phyloP scores from a whole-genome alignment of 192 early-diverging fungal genomes.

The Backusella circina region DNA sequence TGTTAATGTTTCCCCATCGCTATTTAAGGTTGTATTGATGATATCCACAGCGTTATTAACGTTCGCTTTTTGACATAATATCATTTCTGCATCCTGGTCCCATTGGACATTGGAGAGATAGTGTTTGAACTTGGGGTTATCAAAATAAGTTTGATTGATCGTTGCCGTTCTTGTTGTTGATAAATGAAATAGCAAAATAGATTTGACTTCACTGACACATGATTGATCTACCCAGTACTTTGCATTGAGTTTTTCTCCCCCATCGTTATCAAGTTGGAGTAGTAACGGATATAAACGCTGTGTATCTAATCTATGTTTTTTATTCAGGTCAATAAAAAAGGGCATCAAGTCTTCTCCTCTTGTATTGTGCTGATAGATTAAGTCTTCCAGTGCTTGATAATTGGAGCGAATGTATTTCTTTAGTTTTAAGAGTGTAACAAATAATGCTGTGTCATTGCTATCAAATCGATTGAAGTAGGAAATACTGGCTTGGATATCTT shows the following conservation, averaged over 20 bases:
- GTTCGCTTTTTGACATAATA: conserved; percentile 91
- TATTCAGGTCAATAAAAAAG: conserved; percentile 11
- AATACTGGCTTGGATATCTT: conserved; percentile 69
- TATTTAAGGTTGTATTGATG: conserved; percentile 15
- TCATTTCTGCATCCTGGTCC: conserved; percentile 83
- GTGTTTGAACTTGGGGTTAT: conserved; percentile 86
- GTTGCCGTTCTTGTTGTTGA: conserved; percentile 65
- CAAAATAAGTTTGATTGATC: conserved; percentile 90
- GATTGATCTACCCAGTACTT: conserved; percentile 98
- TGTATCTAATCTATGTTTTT: conserved; percentile 42
- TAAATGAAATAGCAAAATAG: conserved; percentile 83
- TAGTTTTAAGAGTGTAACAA: conserved; percentile 19
- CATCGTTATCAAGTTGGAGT: conserved; percentile 12
- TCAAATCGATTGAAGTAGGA: conserved; percentile 55
- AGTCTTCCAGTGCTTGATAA: conserved; percentile 83
- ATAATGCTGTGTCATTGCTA: conserved; percentile 13
- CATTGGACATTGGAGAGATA: conserved; percentile 85
- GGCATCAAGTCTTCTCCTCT: conserved; percentile 40
- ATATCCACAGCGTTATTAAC: conserved; percentile 21
- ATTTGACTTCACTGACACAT: conserved; percentile 93
- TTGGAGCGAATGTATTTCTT: conserved; percentile 43
- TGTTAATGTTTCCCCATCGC: conserved; percentile 78
- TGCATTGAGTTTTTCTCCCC: conserved; percentile 77
- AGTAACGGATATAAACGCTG: conserved; percentile 61
- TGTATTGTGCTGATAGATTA: conserved; percentile 88